Evolutionary conservation across 2,329 filamentous ascomycete species (phyloP).

Genomic region (Ophiosphaerella narmari): DNA sequence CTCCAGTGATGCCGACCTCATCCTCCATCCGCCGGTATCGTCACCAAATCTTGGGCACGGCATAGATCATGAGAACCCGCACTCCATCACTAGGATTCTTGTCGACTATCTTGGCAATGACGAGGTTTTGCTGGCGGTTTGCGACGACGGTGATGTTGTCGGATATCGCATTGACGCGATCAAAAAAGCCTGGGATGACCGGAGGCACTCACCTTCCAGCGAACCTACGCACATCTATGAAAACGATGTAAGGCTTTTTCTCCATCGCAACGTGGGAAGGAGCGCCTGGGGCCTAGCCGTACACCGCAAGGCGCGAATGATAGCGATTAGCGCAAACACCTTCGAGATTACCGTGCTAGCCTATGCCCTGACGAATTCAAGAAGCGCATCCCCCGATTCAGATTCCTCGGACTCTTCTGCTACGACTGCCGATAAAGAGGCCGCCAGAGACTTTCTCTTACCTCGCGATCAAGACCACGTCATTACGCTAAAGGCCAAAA

Average conservation of each 20-base stretch:
- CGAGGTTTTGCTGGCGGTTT: slow-evolving; percentile 55
- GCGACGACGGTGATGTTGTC: slow-evolving; percentile 63
- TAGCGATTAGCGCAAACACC: slow-evolving; percentile 83
- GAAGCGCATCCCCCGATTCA: not conserved
- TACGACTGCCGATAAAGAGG: not conserved
- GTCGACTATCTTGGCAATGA: slow-evolving; percentile 52
- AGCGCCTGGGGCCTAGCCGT: slow-evolving; percentile 91
- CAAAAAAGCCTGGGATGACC: slow-evolving; percentile 22
- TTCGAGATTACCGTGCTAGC: slow-evolving; percentile 63
- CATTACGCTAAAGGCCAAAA: slow-evolving; percentile 21
- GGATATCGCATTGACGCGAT: slow-evolving; percentile 45
- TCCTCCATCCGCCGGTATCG: slow-evolving; percentile 47
- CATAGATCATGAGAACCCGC: slow-evolving; percentile 46
- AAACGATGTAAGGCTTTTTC: slow-evolving; percentile 59
- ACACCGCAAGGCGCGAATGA: slow-evolving; percentile 78
- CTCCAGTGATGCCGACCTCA: slow-evolving; percentile 40
- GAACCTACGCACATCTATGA: not conserved
- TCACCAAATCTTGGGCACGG: slow-evolving; percentile 23
- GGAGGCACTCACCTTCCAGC: not conserved
- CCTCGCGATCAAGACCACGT: slow-evolving; percentile 31
- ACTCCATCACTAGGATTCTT: slow-evolving; percentile 52
- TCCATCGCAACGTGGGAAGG: slow-evolving; percentile 73
- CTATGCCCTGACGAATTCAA: slow-evolving; percentile 54
- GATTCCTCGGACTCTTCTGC: not conserved
- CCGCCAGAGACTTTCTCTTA: slow-evolving; percentile 26